Base-by-base conservation (phyloP, 306 rosid species). In the Cicer yamashitae region DNA sequence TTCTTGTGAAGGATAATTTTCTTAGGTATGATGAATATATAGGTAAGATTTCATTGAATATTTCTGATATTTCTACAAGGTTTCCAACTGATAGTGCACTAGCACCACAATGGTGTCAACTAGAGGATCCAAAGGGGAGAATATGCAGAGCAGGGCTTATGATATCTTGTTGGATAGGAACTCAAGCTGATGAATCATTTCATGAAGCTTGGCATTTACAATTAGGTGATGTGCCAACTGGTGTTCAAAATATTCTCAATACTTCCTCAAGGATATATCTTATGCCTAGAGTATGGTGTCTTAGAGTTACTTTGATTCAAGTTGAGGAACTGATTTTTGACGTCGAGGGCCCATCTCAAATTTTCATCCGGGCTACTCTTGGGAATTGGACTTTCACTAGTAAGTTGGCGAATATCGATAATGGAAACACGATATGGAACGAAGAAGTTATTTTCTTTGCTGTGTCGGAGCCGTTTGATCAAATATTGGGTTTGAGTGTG, bases 391-490 rank as follows among this genome's bases (percentile, higher is more conserved):
- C 15, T 12, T 38, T 65, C 22, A 58, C 46, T 68, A 85, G 56
- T 61, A 81, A 75, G 58, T 1, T 17, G 22, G 82, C 18, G 0
- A 51, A 82, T 14, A 78, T 20, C 48, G 73, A 66, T 12, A 17
- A 60, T n/a, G 65, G 64, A 41, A 81, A 79, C 40, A 84, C 86
- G 3, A 14, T 5, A 40, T 85, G 85, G 85, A 73, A 81, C 50
- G 89, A 88, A 15, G 70, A 79, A 11, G 74, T 79, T 50, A 5
- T 88, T 38, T 20, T 85, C 15, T 46, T 85, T 46, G 82, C 76
- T 3, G 85, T 78, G 9, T 73, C 77, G 1, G 88, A 88, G 68
- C 89, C 89, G 34, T 73, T 85, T 73, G 79, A 88, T 61, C 76
- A 80, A 13, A 7, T 37, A 1, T 41, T 88, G 71, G 18, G 73